Conservation (phyloP, 495 filamentous ascomycete genomes). For the Lepidopterella palustris region DNA sequence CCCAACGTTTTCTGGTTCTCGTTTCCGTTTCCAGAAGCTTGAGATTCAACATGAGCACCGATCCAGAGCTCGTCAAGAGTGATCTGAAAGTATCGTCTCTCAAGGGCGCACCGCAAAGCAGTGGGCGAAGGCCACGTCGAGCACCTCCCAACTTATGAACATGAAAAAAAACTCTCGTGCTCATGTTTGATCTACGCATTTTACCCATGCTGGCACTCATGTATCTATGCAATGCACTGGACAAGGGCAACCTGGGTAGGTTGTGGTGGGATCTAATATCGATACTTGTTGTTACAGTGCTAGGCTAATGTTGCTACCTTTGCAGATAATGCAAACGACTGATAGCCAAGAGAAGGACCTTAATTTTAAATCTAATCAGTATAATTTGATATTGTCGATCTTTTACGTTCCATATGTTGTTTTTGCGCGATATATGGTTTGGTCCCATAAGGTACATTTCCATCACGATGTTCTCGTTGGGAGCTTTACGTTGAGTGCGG, state of each 20-base stretch:
- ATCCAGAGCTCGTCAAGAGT: conserved; percentile 15
- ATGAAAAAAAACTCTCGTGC: conserved; percentile 26
- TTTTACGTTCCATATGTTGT: conserved; percentile 77
- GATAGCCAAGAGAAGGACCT: conserved; percentile 46
- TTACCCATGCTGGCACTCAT: conserved; percentile 38
- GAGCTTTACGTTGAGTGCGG: conserved; percentile 51
- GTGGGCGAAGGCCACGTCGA: conserved; percentile 13
- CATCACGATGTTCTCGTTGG: conserved; percentile 61
- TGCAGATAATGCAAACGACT: conserved; percentile 73
- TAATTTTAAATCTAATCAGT: conserved; percentile 53
- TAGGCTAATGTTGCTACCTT: too few species aligned
- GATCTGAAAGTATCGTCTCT: conserved; percentile 22
- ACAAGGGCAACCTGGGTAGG: conserved; percentile 37
- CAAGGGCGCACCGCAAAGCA: conserved; percentile 6
- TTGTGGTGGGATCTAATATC: too few species aligned
- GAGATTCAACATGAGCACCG: conserved; percentile 13
- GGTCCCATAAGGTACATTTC: conserved; percentile 60
- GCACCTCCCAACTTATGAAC: conserved; percentile 25
- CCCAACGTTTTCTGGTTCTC: not conserved
- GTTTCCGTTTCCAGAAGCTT: not conserved
- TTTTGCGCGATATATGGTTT: too few species aligned
- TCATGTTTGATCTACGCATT: conserved; percentile 38
- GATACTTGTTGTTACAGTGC: too few species aligned
- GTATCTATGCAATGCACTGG: conserved; percentile 40
- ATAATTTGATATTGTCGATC: conserved; percentile 64